Evolutionary conservation across 352 stramenopile genomes (phyloP), one percentile per base, ranked within the genome.

Genomic region (Globisporangium irregulare): DNA sequence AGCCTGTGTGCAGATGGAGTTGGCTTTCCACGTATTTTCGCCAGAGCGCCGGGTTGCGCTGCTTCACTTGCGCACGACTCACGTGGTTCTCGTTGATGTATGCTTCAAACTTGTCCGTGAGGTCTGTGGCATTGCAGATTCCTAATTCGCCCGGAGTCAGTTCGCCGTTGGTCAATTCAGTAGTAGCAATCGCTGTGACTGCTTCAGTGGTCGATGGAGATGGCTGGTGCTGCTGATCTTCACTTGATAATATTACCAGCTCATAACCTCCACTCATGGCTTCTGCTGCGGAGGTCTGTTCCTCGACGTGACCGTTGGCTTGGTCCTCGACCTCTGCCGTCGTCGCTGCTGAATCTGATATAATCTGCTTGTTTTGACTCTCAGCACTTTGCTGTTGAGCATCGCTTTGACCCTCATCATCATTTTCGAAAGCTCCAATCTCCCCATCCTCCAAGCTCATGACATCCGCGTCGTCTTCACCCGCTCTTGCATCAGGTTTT

Each of bases 21-120:
- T 60, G 80, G 5, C 68, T 70, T 58, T 60, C 54, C 25, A 85
- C 58, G 58, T 84, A 85, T 51, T 84, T 70, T 20, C 48, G 59
- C 79, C 78, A 86, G 5, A 90, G 70, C 46, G 29, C n/a, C 3
- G 79, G 79, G 53, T 84, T 78, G 7, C 32, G 59, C 1, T 55
- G 63, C 34, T 79, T 74, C 4, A 84, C 73, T 53, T 80, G 68
- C 4, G 65, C 50, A 18, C 80, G 78, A 20, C 62, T 77, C 22
- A 67, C 34, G 32, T 68, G 58, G 22, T 76, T 72, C 56, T 73
- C 43, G 27, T 77, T 63, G 72, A 87, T 84, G 32, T 75, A 81
- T 4, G 51, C n/a, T 14, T 51, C 50, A 14, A 86, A 68, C 41
- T 77, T 77, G 59, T 66, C 66, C 20, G 24, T 32, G 56, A 67